Base-by-base conservation (phyloP, 2,329 filamentous ascomycete genomes). In the Tolypocladium paradoxum region DNA sequence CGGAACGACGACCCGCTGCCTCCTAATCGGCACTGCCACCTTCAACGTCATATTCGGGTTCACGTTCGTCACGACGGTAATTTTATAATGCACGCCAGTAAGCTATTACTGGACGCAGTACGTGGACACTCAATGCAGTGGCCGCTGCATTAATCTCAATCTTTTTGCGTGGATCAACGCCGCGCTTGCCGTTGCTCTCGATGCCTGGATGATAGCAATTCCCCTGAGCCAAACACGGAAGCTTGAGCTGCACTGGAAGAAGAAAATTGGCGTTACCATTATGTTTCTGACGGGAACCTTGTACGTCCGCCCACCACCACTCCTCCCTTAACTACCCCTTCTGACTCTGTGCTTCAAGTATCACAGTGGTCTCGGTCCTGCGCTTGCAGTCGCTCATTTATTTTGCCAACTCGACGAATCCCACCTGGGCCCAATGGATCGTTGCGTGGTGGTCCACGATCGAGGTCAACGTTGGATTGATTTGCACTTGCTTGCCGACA, bases 251-350 rank as follows among this genome's bases (percentile, higher is more conserved):
- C 49, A 49, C n/a, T 51, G 53, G 49, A 54, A 49, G 46, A 52
- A 54, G 33, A 54, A 54, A 49, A 18, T 52, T 2, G 49, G 49
- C 12, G 53, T 51, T 6, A 12, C 31, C 33, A 16, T 54, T 22
- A 54, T 54, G 53, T 54, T 54, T n/a, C 8, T 54, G 29, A 46
- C 37, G 9, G 53, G 53, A 12, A 36, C 27, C 18, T 52, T 54
- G 53, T 54, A 36, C 24, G 49, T 43, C 14, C 14, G 16, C 38
- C 6, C n/a, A 12, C 9, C 9, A 6, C 12, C 1, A 12, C 22
- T 18, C 6, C 3, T 5, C 14, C 6, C 3, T 5, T 5, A 18
- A 18, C 2, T 18, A 18, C 14, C 6, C 40, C 22, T 8, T 27
- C 40, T 43, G 18, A 43, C 40, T 8, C 12, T 12, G 22, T 6